Conservation (phyloP, 495 filamentous ascomycete genomes). For the Penicillium nucicola region DNA sequence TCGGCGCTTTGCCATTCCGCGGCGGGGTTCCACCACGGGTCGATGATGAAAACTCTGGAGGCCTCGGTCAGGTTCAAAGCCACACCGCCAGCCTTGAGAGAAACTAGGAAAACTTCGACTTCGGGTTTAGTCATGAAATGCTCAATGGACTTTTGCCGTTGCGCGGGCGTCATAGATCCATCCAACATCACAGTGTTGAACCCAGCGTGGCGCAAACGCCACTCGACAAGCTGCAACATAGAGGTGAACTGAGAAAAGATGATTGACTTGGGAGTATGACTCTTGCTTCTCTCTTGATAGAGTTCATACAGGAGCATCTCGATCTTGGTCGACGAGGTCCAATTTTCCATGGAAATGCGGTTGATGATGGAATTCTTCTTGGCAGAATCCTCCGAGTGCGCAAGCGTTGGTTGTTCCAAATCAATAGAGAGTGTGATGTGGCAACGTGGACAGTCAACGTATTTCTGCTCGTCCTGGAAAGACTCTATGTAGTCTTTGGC, state of each 20-base stretch:
- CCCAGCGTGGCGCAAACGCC: constrained; percentile 88
- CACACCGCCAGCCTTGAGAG: constrained; percentile 91
- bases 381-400: constrained; percentile 75
- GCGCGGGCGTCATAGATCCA: constrained; percentile 89
- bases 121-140: constrained; percentile 93
- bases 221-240: constrained; percentile 81
- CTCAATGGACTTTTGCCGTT: constrained; percentile 85
- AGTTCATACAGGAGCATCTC: constrained; percentile 93
- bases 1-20: constrained; percentile 98
- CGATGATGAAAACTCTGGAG: constrained; percentile 89
- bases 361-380: constrained; percentile 97
- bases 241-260: constrained; percentile 72
- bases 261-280: constrained; percentile 86
- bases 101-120: constrained; percentile 92
- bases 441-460: constrained; percentile 83
- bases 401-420: constrained; percentile 88
- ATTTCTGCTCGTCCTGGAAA: constrained; percentile 52
- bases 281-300: constrained; percentile 81
- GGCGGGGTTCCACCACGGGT: constrained; percentile 98
- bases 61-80: constrained; percentile 94
- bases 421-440: constrained; percentile 89
- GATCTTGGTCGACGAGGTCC: constrained; percentile 97
- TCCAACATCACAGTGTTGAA: constrained; percentile 98
- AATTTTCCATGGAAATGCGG: constrained; percentile 94
- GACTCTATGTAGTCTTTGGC: constrained; percentile 79